A percentile compares a stretch with the other conserved stretches of the same genome.
These are phyloP conservation scores for Neocallimastix lanati DNA, from an alignment of 192 early-diverging fungal genomes.

Conservation along the genomic window DNA sequence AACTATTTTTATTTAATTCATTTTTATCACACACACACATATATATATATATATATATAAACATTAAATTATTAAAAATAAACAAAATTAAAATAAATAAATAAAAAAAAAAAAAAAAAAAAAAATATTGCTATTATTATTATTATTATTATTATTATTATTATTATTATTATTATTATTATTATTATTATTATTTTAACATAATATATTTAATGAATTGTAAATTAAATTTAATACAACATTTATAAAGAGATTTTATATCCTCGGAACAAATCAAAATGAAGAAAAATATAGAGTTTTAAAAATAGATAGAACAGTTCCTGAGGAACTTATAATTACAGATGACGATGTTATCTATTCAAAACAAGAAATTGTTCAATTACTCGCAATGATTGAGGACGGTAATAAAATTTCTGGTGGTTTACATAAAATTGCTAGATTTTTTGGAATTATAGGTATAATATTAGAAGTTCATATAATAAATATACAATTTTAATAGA, in stretches of 20 bases:
- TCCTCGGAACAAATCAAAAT: constrained; percentile 66
- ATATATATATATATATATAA: too few species aligned
- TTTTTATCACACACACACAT: too few species aligned
- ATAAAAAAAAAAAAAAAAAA: constrained; percentile 3
- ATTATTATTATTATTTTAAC: too few species aligned
- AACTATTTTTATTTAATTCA: too few species aligned
- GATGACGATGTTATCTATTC: constrained; percentile 62
- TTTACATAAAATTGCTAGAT: constrained; percentile 38
- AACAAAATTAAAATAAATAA: too few species aligned
- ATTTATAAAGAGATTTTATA: constrained; percentile 42
- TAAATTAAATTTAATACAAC: background rate
- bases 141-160: too few species aligned
- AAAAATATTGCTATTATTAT: too few species aligned
- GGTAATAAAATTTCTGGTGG: constrained; percentile 60
- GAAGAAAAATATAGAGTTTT: constrained; percentile 61
- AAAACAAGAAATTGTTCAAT: constrained; percentile 46
- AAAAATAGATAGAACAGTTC: constrained; percentile 68
- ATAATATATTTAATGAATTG: too few species aligned
- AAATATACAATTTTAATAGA: too few species aligned
- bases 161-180: too few species aligned
- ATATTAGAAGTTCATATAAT: too few species aligned
- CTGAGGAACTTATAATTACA: constrained; percentile 47
- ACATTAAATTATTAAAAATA: too few species aligned
- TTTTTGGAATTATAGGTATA: constrained; percentile 61
- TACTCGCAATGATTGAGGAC: constrained; percentile 57